A percentile compares a stretch with the other conserved stretches of the same genome.
Evolutionary conservation across 768 basidiomycete genomes (phyloP).

Genomic region (Leccinum uliginosum): DNA sequence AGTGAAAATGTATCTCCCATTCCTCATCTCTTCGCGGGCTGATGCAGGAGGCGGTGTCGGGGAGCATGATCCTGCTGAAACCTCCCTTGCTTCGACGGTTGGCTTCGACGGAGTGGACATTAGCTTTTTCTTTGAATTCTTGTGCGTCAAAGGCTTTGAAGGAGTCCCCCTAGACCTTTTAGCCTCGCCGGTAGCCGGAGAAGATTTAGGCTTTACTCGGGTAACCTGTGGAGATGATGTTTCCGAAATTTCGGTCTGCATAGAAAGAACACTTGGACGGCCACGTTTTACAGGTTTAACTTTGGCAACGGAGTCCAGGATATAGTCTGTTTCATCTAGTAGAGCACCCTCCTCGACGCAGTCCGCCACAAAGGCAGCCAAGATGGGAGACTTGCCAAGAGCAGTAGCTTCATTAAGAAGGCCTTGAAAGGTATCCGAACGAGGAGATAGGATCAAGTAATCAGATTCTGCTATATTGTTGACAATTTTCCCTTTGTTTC

Average conservation of each 20-base stretch:
- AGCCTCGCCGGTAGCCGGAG: constrained; percentile 1
- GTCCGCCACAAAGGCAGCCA: constrained; percentile 49
- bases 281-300: constrained; percentile 22
- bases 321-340: constrained; percentile 43
- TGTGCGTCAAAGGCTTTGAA: constrained; percentile 2
- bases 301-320: constrained; percentile 33
- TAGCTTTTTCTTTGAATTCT: constrained; percentile 7
- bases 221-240: constrained; percentile 1
- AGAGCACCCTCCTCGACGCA: constrained; percentile 42
- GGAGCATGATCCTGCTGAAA: constrained; percentile 22
- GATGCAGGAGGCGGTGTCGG: constrained; percentile 45
- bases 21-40: constrained; percentile 25
- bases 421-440: constrained; percentile 48
- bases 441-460: constrained; percentile 53
- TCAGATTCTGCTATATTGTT: constrained; percentile 52
- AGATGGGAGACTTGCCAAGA: constrained; percentile 44
- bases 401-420: constrained; percentile 37
- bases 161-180: constrained; percentile 4
- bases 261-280: constrained; percentile 16
- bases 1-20: constrained; percentile 43
- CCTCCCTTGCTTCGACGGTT: background rate
- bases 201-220: constrained; percentile 4
- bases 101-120: background rate
- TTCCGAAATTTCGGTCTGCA: constrained; percentile 10
- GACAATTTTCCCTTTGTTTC: constrained; percentile 60